Evolutionary conservation across 129 eudicot genomes (phyloP).

Genomic region (Centella asiatica): DNA sequence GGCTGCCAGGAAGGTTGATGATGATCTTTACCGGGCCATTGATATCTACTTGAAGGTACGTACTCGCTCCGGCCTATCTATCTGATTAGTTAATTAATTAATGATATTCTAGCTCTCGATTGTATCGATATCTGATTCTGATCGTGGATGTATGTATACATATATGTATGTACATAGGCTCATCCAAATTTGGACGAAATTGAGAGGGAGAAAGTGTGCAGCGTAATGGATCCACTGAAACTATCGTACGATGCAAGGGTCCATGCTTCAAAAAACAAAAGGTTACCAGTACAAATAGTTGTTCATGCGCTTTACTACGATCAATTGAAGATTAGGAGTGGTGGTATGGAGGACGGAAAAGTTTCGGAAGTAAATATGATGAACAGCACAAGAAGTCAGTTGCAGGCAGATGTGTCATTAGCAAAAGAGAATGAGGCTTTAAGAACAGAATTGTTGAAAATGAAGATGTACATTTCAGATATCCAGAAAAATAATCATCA

Average conservation of each 20-base stretch:
- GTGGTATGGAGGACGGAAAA: slow-evolving; percentile 24
- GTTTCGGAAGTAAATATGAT: slow-evolving; percentile 32
- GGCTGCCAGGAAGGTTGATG: slow-evolving; percentile 67
- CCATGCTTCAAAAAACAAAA: slow-evolving; percentile 95
- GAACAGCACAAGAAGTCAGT: slow-evolving; percentile 55
- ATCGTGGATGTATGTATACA: too few species aligned
- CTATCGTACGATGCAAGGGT: slow-evolving; percentile 89
- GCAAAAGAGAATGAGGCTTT: slow-evolving; percentile 80
- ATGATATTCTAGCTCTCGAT: too few species aligned
- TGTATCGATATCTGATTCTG: too few species aligned
- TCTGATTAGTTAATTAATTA: too few species aligned
- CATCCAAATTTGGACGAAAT: slow-evolving; percentile 90
- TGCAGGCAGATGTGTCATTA: slow-evolving; percentile 67
- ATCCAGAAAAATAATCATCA: slow-evolving; percentile 35
- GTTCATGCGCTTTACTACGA: slow-evolving; percentile 91
- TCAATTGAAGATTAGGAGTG: slow-evolving; percentile 74
- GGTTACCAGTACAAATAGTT: slow-evolving; percentile 82
- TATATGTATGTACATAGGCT: slow-evolving; percentile 33
- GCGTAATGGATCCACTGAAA: slow-evolving; percentile 78
- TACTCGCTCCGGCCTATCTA: too few species aligned
- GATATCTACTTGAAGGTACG: slow-evolving; percentile 85
- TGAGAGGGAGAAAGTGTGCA: slow-evolving; percentile 92
- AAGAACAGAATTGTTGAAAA: slow-evolving; percentile 62
- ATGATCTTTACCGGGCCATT: slow-evolving; percentile 92
- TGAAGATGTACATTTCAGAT: slow-evolving; percentile 79